Evolutionary conservation across 768 basidiomycete species (phyloP), one percentile per base, ranked within the genome.

Genomic region (Gloeophyllum trabeum): DNA sequence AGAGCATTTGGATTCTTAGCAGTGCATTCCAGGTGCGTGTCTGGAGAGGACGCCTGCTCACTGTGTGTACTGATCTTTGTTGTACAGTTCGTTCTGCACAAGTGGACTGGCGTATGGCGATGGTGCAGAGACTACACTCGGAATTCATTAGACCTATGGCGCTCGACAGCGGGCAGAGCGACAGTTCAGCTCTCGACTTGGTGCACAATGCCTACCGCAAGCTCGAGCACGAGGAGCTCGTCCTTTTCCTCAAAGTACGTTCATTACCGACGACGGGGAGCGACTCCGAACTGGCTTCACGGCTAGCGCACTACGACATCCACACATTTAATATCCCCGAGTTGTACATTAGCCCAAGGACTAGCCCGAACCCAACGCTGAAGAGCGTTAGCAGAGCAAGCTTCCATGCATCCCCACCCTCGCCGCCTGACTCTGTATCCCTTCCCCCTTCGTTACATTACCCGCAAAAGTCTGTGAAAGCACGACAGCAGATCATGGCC

Each of bases 231-330:
- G 63, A 75, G 20, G 81, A 89, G 51, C 73, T 89, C 46, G 59
- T 79, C 28, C 71, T 89, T 43, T 89, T 89, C 58, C 76, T 83
- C 60, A 73, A 75, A 62, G 72, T 78, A 34, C 75, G 86, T 47
- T 76, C 70, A 44, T 64, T 89, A n/a, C 76, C 81, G 39, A 76
- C 69, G 0, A 61, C 70, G 10, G 86, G 85, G 32, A 65, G 72
- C 38, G 66, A 80, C 46, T 38, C 54, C 40, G 83, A 85, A 43
- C 76, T 88, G 23, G 80, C 80, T 35, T 71, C 74, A 6, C 71
- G 85, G 18, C 71, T 90, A 20, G 74, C 81, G 5, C 79, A 84
- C 44, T 73, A 85, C 54, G 87, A 90, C 58, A 60, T 82, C 41
- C 75, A 82, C 50, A 74, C 73, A 20, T 89, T 87, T 55, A 71